A percentile compares a stretch with the other conserved stretches of the same genome.
phyloP scores from a whole-genome alignment of 169 alveolate species.

The Eimeria necatrix region DNA sequence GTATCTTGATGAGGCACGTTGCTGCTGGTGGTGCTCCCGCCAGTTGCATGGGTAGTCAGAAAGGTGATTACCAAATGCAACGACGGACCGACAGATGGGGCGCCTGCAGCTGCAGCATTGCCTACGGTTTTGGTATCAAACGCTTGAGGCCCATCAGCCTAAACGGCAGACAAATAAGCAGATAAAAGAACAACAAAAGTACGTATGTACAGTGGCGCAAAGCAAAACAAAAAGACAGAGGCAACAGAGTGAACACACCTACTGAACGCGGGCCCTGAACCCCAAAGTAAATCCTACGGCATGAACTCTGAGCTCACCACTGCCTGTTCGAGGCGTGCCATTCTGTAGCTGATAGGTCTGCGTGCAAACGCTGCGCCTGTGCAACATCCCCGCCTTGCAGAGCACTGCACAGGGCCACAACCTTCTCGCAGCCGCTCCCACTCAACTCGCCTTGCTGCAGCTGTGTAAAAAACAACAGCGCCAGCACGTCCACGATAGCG shows the following conservation, averaged over 20 bases:
- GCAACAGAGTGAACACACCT: not conserved
- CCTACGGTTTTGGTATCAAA: constrained; percentile 19
- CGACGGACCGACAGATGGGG: not conserved
- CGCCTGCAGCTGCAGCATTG: constrained; percentile 19
- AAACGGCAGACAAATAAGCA: not conserved
- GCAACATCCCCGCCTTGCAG: constrained; percentile 1
- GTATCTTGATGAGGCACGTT: not conserved
- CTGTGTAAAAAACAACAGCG: constrained; percentile 21
- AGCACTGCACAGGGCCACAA: constrained; percentile 43
- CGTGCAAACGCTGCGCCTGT: constrained; percentile 76
- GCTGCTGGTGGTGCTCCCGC: not conserved
- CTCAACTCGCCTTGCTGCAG: constrained; percentile 66
- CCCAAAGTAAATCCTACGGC: not conserved
- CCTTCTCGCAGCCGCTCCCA: constrained; percentile 21
- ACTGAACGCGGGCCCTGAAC: not conserved
- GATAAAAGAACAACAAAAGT: not conserved
- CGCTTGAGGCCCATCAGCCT: constrained; percentile 65
- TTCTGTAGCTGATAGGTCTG: constrained; percentile 73
- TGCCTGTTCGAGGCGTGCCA: constrained; percentile 53
- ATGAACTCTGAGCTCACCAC: constrained; percentile 30
- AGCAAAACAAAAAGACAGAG: not conserved
- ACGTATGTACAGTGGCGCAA: not conserved
- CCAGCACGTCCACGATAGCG: not conserved
- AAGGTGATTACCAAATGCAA: not conserved
- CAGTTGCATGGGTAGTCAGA: not conserved